phyloP scores from a whole-genome alignment of 192 early-diverging fungal genomes.

The Coemansia sp. region DNA sequence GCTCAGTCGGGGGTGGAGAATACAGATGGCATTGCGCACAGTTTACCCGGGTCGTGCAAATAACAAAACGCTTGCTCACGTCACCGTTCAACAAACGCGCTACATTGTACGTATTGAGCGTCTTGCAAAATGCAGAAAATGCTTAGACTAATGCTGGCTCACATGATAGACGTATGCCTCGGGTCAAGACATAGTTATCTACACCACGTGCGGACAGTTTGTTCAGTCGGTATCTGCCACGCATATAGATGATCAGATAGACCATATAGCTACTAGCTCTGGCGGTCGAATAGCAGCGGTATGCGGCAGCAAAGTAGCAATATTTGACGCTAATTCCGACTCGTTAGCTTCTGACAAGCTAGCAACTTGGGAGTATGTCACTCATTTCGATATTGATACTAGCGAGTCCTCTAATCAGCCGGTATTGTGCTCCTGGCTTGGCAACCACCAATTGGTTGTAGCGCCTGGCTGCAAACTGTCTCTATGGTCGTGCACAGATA shows the following conservation, averaged over 20 bases:
- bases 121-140: no score
- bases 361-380: constrained; percentile 16
- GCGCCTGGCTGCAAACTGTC: constrained; percentile 7
- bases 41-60: constrained; percentile 51
- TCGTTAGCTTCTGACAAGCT: neutral
- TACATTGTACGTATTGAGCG: constrained; percentile 39
- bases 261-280: constrained; percentile 10
- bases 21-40: constrained; percentile 33
- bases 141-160: no score
- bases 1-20: neutral
- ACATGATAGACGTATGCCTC: constrained; percentile 41
- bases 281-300: constrained; percentile 24
- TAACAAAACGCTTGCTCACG: constrained; percentile 21
- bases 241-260: constrained; percentile 12
- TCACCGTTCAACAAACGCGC: constrained; percentile 1
- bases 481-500: constrained; percentile 14
- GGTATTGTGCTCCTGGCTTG: constrained; percentile 26
- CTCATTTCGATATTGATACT: constrained; percentile 3
- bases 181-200: constrained; percentile 39
- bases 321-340: constrained; percentile 11
- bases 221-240: constrained; percentile 32
- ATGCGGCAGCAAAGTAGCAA: constrained; percentile 6
- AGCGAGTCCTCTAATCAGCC: neutral
- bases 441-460: constrained; percentile 10
- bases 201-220: constrained; percentile 15